Base-by-base conservation (phyloP, 179 eudicot genomes). In the Beta macrorhiza region DNA sequence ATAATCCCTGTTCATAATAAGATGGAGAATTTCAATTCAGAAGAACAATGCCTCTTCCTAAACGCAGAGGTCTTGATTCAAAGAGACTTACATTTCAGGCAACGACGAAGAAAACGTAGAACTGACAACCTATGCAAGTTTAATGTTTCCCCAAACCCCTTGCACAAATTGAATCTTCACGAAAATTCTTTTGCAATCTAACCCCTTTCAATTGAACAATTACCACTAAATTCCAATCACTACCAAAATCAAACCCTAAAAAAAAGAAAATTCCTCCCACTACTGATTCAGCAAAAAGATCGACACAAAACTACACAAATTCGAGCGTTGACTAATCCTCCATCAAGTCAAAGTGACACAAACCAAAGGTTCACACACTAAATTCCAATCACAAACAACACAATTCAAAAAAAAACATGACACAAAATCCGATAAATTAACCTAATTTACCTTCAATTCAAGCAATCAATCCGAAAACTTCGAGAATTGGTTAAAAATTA, bases 381-480 rank as follows among this genome's bases (percentile, higher is more conserved):
- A 25, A 45, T 51, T 12, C 5, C 42, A 72, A n/a, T 2, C 44
- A 51, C 44, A 72, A 6, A 20, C 4, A 4, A 16, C 59, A 72
- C 1, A 20, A 19, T 65, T 7, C 17, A 22, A 73, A n/a, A 73
- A n/a, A 74, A 71, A 71, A 15, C 5, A 52, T 16, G 16, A 55
- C 51, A 69, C 68, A 59, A 79, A 74, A 78, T 45, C 75, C 74
- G 56, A 61, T 19, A 5, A 72, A 73, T 42, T 44, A 37, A 71
- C 42, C 55, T 20, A 19, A 47, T 17, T 62, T 9, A 37, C 14
- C 17, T 45, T 19, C 72, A 64, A 62, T 69, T 44, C 57, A 14
- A 32, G 53, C 4, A 3, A 2, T 20, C 11, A 6, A 64, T 65
- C 55, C 47, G n/a, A 19, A 67, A 58, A n/a, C 1, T 15, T 51